phyloP scores from a whole-genome alignment of 805 yeast genomes.

The Ogataea corticis region DNA sequence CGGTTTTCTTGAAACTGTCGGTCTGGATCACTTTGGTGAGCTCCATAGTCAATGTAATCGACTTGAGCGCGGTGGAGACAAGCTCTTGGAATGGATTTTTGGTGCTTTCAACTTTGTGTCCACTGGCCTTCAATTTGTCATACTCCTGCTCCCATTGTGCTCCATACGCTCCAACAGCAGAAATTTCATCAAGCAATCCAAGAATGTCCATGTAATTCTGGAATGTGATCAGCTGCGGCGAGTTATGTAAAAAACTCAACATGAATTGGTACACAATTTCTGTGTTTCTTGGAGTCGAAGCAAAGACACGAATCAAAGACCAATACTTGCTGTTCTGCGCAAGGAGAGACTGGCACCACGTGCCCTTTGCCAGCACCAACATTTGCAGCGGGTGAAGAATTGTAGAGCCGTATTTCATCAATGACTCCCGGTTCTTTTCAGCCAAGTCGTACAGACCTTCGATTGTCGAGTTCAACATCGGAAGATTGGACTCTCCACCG shows the following conservation, averaged over 20 bases:
- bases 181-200: slow-evolving; percentile 75
- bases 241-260: slow-evolving; percentile 38
- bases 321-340: slow-evolving; percentile 45
- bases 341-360: slow-evolving; percentile 43
- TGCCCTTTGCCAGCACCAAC: slow-evolving; percentile 41
- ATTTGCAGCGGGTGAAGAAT: slow-evolving; percentile 51
- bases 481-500: slow-evolving; percentile 24
- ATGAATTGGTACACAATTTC: slow-evolving; percentile 48
- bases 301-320: slow-evolving; percentile 47
- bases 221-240: slow-evolving; percentile 40
- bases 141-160: slow-evolving; percentile 72
- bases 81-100: slow-evolving; percentile 53
- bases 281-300: slow-evolving; percentile 44
- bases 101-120: slow-evolving; percentile 41
- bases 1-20: slow-evolving; percentile 32
- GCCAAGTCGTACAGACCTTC: slow-evolving; percentile 24
- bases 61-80: slow-evolving; percentile 58
- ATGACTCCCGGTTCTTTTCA: slow-evolving; percentile 39
- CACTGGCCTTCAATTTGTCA: slow-evolving; percentile 44
- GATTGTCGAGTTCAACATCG: slow-evolving; percentile 27
- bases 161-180: slow-evolving; percentile 79
- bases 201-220: slow-evolving; percentile 63
- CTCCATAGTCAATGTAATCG: slow-evolving; percentile 60
- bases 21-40: slow-evolving; percentile 41
- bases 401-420: slow-evolving; percentile 45